Conservation (phyloP, 2,329 filamentous ascomycete species). For the Meredithiella fracta region DNA sequence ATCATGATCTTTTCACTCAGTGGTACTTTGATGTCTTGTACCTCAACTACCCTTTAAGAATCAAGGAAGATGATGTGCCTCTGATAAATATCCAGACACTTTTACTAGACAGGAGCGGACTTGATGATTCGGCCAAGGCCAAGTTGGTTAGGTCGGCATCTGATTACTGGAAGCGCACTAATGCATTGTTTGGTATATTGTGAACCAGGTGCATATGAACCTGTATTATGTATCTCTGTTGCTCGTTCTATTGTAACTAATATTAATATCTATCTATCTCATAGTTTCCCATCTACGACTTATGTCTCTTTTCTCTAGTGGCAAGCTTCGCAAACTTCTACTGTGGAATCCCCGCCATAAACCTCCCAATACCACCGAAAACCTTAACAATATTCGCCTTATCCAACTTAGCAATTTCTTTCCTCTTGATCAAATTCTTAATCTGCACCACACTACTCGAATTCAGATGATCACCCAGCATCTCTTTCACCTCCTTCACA, state of each 20-base stretch:
- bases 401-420: conserved; percentile 58
- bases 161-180: conserved; percentile 73
- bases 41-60: conserved; percentile 30
- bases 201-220: conserved; percentile 18
- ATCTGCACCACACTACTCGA: conserved; percentile 66
- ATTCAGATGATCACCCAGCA: conserved; percentile 63
- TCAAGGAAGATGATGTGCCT: conserved; percentile 18
- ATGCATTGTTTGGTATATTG: conserved; percentile 65
- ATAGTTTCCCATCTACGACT: conserved; percentile 47
- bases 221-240: neutral
- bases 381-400: conserved; percentile 68
- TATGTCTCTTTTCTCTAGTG: conserved; percentile 82
- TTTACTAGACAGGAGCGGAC: conserved; percentile 28
- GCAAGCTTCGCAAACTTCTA: conserved; percentile 77
- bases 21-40: conserved; percentile 45
- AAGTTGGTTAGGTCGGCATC: conserved; percentile 40
- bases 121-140: conserved; percentile 26
- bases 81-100: conserved; percentile 31
- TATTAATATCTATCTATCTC: neutral
- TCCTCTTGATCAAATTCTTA: conserved; percentile 64
- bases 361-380: conserved; percentile 68
- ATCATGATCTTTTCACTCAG: conserved; percentile 35
- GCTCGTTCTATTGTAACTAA: neutral
- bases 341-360: conserved; percentile 66
- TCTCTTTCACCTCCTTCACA: conserved; percentile 62